These are phyloP conservation scores for Hamigera avellanea DNA, from an alignment of 495 filamentous ascomycete genomes.

Conservation along the genomic window DNA sequence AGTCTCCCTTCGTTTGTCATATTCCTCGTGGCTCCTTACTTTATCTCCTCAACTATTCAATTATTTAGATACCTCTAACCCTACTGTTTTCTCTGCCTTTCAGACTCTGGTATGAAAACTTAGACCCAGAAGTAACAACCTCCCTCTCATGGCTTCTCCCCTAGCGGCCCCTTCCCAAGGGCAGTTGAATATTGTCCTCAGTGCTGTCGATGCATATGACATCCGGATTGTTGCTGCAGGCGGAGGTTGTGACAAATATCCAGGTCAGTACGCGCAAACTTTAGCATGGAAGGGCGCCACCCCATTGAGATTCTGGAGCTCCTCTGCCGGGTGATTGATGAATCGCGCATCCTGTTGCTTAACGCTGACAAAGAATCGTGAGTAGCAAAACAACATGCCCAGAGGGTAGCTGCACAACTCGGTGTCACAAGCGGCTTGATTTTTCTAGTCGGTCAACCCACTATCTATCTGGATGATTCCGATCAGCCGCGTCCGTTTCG, in stretches of 20 bases:
- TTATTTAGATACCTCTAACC: not conserved
- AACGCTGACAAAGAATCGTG: constrained; percentile 7
- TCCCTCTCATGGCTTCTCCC: not conserved
- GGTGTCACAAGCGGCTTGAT: constrained; percentile 52
- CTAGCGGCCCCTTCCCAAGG: not conserved
- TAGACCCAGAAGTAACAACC: no score
- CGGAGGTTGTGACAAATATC: constrained; percentile 30
- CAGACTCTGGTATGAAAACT: no score
- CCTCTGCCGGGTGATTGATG: no score
- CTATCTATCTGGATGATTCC: constrained; percentile 62
- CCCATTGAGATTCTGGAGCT: not conserved
- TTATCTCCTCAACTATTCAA: not conserved
- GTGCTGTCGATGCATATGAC: constrained; percentile 18
- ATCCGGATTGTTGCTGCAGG: constrained; percentile 19
- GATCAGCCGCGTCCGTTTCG: constrained; percentile 68
- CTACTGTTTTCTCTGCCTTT: no score
- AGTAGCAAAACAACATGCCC: constrained; percentile 70
- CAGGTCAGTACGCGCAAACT: constrained; percentile 17
- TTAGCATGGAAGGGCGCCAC: not conserved
- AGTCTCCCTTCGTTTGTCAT: not conserved
- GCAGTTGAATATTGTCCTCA: constrained; percentile 13
- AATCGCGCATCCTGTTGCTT: constrained; percentile 2
- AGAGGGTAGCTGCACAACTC: constrained; percentile 57
- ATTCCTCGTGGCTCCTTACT: no score
- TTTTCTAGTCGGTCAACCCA: constrained; percentile 73